These are phyloP conservation scores for Cokeromyces recurvatus DNA, from an alignment of 371 early-diverging fungal genomes.

Conservation along the genomic window DNA sequence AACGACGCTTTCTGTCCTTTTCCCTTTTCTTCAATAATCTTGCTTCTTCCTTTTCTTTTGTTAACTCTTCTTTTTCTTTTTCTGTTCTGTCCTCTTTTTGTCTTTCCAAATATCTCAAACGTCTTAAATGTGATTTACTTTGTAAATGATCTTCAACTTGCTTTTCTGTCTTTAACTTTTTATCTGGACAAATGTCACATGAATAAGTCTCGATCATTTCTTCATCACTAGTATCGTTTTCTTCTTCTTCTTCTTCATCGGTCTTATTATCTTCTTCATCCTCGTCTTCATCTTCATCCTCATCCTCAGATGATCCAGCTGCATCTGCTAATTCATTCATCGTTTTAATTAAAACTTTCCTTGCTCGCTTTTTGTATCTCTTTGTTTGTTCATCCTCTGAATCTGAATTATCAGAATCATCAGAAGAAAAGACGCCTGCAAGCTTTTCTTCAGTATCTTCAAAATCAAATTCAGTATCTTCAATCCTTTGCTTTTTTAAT, in stretches of 20 bases:
- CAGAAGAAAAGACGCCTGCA: constrained; percentile 28
- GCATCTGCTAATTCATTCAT: constrained; percentile 11
- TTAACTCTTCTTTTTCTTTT: constrained; percentile 5
- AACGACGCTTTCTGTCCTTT: not conserved
- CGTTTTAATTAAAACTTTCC: constrained; percentile 11
- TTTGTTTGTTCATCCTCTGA: constrained; percentile 25
- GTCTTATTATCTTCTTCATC: constrained; percentile 4
- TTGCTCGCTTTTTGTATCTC: constrained; percentile 14
- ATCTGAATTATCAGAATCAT: constrained; percentile 12
- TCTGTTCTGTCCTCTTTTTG: constrained; percentile 6
- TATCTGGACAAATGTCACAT: constrained; percentile 32
- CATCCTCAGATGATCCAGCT: constrained; percentile 3
- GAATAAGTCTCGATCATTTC: constrained; percentile 13
- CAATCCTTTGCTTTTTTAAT: constrained; percentile 35
- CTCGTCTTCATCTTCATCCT: constrained; percentile 11
- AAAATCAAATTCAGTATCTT: constrained; percentile 20
- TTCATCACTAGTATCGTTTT: constrained; percentile 9
- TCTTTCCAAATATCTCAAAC: constrained; percentile 16
- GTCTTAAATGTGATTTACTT: constrained; percentile 21
- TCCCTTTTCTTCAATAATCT: constrained; percentile 8
- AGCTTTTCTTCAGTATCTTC: constrained; percentile 23
- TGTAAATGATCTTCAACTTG: constrained; percentile 31
- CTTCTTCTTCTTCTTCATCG: constrained; percentile 12
- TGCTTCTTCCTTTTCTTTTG: constrained; percentile 1
- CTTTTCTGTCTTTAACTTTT: constrained; percentile 17